A percentile compares a stretch with the other conserved stretches of the same genome.
These are phyloP conservation scores for Camelina hispida DNA, from an alignment of 345 rosid genomes.

Conservation along the genomic window DNA sequence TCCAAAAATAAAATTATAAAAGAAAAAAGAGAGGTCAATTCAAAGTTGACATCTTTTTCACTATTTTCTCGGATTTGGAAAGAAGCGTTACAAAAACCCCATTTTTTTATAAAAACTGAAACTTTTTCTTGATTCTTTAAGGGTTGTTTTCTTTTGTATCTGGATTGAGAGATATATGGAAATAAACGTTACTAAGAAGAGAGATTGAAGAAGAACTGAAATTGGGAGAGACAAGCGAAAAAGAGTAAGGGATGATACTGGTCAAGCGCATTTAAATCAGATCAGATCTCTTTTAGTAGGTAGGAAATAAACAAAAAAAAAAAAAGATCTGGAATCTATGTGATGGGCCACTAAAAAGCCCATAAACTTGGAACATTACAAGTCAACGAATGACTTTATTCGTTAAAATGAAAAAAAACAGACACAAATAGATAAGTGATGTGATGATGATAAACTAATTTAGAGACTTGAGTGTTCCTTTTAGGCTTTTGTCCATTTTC, in stretches of 20 bases:
- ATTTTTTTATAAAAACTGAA: slow-evolving; percentile 12
- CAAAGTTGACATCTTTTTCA: slow-evolving; percentile 41
- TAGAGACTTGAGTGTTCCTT: too few relatives aligned
- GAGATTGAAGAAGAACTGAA: slow-evolving; percentile 21
- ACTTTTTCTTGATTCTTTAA: background rate
- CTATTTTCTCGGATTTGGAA: background rate
- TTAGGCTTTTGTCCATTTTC: too few relatives aligned
- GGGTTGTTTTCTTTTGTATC: background rate
- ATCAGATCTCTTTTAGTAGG: slow-evolving; percentile 25
- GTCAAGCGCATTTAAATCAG: slow-evolving; percentile 40
- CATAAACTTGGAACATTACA: background rate
- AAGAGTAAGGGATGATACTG: background rate
- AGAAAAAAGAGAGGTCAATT: slow-evolving; percentile 15
- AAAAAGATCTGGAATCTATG: slow-evolving; percentile 19
- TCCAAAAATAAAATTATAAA: background rate
- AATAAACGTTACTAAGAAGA: slow-evolving; percentile 6
- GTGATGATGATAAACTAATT: too few relatives aligned
- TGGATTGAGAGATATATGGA: slow-evolving; percentile 2
- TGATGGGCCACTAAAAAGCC: slow-evolving; percentile 42
- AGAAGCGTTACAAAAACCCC: slow-evolving; percentile 22
- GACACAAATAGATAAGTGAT: too few relatives aligned
- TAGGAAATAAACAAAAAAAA: background rate
- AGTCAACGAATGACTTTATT: slow-evolving; percentile 2
- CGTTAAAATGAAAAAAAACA: background rate
- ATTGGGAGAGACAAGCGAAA: background rate